Base-by-base conservation (phyloP, 2,329 filamentous ascomycete species). In the Trichoderma pleuroti region DNA sequence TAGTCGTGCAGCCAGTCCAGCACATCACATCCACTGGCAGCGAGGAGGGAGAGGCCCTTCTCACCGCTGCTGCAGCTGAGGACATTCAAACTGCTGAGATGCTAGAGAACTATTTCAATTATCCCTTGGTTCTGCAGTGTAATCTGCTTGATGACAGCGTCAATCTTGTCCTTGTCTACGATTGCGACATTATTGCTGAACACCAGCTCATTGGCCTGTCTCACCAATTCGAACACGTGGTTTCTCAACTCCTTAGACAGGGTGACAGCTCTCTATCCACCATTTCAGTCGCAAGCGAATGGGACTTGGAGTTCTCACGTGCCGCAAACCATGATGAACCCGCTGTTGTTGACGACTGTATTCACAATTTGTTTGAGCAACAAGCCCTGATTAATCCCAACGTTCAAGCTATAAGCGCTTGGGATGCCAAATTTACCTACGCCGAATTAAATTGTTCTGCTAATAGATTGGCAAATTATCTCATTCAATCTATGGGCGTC, bases 1-100 rank as follows among this genome's bases (percentile, higher is more conserved):
- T 77, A 21, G 74, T 76, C 11, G 56, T 73, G 11, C 72, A 73
- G 49, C 72, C 72, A 30, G 60, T 32, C 14, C 69, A 71, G 30
- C 69, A 71, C 26, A 71, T 71, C 2, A 54, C 62, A 21, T 71
- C 69, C 21, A 68, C 62, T 30, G 56, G 52, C 5, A 56, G 24
- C 21, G 34, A 24, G 8, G 56, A 67, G 11, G 62, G 61, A 68
- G 63, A 68, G 18, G 56, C 63, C 14, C n/a, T 68, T n/a, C 21
- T 71, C 6, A 54, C 24, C 21, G 62, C 62, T 24, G 30, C 69
- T 12, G 18, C 21, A 3, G 42, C 28, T 7, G 64, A 68, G 10
- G 69, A 71, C 10, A 21, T 68, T 54, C 21, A 21, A 21, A 24
- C 56, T 7, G 69, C 56, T 30, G 69, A 68, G n/a, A 56, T 68